phyloP scores from a whole-genome alignment of 495 filamentous ascomycete species.

The Physcia stellaris region DNA sequence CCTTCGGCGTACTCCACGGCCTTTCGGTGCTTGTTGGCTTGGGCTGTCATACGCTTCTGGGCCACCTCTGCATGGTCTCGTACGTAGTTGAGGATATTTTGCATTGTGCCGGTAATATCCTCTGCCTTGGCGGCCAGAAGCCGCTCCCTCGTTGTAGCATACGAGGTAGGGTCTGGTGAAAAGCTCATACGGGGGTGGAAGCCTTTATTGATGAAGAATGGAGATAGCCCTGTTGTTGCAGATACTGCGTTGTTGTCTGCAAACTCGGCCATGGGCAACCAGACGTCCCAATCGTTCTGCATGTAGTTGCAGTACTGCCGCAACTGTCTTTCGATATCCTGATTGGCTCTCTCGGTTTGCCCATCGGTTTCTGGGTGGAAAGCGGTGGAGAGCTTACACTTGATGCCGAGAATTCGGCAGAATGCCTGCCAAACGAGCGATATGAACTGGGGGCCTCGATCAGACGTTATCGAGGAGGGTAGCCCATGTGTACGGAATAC shows the following conservation, averaged over 20 bases:
- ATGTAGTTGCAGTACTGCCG: no score
- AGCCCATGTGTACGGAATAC: no score
- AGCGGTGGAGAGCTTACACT: constrained; percentile 14
- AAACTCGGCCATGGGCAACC: constrained; percentile 18
- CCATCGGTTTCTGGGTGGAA: constrained; percentile 20
- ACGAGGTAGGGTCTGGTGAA: neutral
- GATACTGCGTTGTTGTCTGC: constrained; percentile 19
- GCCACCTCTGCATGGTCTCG: no score
- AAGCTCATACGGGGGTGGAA: neutral
- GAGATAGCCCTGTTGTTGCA: constrained; percentile 4
- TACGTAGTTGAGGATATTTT: neutral
- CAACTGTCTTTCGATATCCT: constrained; percentile 15
- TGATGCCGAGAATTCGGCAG: no score
- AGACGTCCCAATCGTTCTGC: no score
- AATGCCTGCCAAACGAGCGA: no score
- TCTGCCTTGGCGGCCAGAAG: neutral
- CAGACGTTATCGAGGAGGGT: no score
- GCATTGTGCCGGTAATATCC: neutral
- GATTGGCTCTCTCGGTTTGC: constrained; percentile 17
- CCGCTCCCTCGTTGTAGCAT: neutral
- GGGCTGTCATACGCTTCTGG: no score
- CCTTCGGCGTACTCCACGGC: neutral
- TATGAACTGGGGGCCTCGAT: no score
- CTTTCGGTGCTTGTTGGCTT: no score
- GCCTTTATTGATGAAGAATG: constrained; percentile 14